Conservation (phyloP, 192 early-diverging fungal species). For the Dissophora globulifera region DNA sequence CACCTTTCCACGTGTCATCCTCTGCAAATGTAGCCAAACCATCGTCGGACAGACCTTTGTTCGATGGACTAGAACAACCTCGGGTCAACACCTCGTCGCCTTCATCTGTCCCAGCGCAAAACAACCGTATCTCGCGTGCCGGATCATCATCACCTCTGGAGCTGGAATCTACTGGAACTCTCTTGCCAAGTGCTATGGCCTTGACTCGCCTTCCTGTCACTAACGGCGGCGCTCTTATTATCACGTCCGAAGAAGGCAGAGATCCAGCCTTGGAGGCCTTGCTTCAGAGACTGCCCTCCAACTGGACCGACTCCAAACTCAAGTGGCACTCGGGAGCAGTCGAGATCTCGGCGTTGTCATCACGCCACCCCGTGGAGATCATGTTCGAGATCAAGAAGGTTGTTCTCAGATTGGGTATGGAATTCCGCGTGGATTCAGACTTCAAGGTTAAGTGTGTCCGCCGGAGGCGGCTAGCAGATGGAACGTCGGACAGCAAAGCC, state of each 20-base stretch:
- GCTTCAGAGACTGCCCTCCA: constrained; percentile 12
- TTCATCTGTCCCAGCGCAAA: constrained; percentile 5
- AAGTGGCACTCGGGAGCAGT: constrained; percentile 80
- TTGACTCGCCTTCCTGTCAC: background rate
- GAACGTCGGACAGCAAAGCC: background rate
- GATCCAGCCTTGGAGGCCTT: constrained; percentile 44
- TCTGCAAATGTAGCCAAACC: constrained; percentile 34
- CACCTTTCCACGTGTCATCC: too few relatives aligned
- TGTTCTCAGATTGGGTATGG: constrained; percentile 63
- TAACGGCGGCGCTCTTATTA: too few relatives aligned
- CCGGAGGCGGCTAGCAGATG: constrained; percentile 42
- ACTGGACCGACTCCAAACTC: constrained; percentile 67
- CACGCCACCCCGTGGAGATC: constrained; percentile 72
- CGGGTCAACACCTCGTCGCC: constrained; percentile 18
- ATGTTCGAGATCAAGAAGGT: constrained; percentile 75
- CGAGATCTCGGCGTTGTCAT: constrained; percentile 75
- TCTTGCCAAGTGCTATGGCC: constrained; percentile 12
- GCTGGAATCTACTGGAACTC: background rate
- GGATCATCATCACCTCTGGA: constrained; percentile 28
- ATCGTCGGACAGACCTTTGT: constrained; percentile 14
- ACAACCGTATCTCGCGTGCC: constrained; percentile 4
- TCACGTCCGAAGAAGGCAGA: constrained; percentile 5
- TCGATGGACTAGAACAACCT: constrained; percentile 13
- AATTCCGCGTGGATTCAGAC: constrained; percentile 65
- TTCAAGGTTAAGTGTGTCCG: constrained; percentile 69